These are phyloP conservation scores for Candida oleophila DNA, from an alignment of 805 yeast genomes.

Conservation along the genomic window DNA sequence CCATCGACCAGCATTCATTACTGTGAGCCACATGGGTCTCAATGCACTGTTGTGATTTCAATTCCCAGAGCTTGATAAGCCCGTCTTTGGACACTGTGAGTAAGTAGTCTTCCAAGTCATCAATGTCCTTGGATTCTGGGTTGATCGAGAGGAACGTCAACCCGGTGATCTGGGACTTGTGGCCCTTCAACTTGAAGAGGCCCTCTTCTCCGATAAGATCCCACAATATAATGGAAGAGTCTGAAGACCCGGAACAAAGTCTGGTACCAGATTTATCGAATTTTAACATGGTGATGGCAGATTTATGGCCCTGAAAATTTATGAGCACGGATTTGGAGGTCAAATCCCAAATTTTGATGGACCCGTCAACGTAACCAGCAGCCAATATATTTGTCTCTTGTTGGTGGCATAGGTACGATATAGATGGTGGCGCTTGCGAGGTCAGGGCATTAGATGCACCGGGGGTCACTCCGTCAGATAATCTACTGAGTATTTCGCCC, in stretches of 20 bases:
- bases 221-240: slow-evolving; percentile 86
- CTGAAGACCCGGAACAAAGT: slow-evolving; percentile 82
- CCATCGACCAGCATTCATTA: slow-evolving; percentile 91
- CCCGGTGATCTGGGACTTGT: slow-evolving; percentile 85
- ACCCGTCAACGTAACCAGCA: slow-evolving; percentile 88
- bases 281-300: slow-evolving; percentile 64
- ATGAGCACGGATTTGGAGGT: slow-evolving; percentile 75
- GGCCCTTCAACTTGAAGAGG: slow-evolving; percentile 80
- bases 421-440: slow-evolving; percentile 61
- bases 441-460: slow-evolving; percentile 70
- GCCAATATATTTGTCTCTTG: slow-evolving; percentile 68
- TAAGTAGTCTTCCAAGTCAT: slow-evolving; percentile 69
- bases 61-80: slow-evolving; percentile 88
- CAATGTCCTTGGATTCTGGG: slow-evolving; percentile 27
- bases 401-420: slow-evolving; percentile 60
- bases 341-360: slow-evolving; percentile 88
- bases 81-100: slow-evolving; percentile 87
- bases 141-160: slow-evolving; percentile 46
- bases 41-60: slow-evolving; percentile 81
- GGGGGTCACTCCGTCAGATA: slow-evolving; percentile 66
- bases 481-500: slow-evolving; percentile 60
- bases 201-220: slow-evolving; percentile 94
- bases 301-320: slow-evolving; percentile 87
- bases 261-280: slow-evolving; percentile 86
- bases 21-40: slow-evolving; percentile 94